phyloP scores from a whole-genome alignment of 768 basidiomycete genomes.

The Tylopilus felleus region DNA sequence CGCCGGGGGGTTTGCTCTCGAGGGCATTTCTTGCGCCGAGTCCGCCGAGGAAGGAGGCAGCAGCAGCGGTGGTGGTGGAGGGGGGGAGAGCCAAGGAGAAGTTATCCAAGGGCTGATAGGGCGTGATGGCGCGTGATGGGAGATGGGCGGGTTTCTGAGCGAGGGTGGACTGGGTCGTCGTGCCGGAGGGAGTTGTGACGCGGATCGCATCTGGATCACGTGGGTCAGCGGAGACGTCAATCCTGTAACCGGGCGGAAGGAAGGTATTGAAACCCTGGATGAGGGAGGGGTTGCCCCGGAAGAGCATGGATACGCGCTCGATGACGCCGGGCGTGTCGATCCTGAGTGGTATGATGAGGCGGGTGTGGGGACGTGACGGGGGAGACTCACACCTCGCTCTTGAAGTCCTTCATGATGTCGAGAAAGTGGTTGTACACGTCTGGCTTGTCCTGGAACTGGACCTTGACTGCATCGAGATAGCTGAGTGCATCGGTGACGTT shows the following conservation, averaged over 20 bases:
- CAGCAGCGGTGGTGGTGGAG: conserved; percentile 55
- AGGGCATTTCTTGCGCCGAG: conserved; percentile 48
- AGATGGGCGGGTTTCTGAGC: conserved; percentile 4
- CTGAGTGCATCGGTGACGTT: conserved; percentile 92
- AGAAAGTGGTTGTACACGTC: conserved; percentile 93
- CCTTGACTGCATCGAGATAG: conserved; percentile 93
- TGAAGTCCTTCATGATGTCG: conserved; percentile 99
- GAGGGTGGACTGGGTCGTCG: conserved; percentile 55
- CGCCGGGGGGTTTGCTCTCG: conserved; percentile 53
- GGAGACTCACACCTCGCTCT: conserved; percentile 78
- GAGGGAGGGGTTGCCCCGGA: conserved; percentile 83
- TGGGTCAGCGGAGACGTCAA: conserved; percentile 77
- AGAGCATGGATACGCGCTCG: conserved; percentile 88
- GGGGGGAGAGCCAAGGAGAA: conserved; percentile 47
- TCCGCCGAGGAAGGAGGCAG: conserved; percentile 63
- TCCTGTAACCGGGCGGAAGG: conserved; percentile 89
- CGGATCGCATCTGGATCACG: conserved; percentile 69
- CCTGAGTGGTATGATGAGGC: conserved; percentile 40
- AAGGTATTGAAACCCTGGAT: conserved; percentile 99
- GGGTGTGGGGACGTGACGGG: neutral
- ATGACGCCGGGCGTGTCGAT: conserved; percentile 99
- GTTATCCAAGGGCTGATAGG: conserved; percentile 36
- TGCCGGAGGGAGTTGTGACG: conserved; percentile 77
- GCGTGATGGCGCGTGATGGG: conserved; percentile 53
- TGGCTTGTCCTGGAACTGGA: conserved; percentile 83